phyloP scores from a whole-genome alignment of 116 monocot species.

The Cymodocea nodosa region DNA sequence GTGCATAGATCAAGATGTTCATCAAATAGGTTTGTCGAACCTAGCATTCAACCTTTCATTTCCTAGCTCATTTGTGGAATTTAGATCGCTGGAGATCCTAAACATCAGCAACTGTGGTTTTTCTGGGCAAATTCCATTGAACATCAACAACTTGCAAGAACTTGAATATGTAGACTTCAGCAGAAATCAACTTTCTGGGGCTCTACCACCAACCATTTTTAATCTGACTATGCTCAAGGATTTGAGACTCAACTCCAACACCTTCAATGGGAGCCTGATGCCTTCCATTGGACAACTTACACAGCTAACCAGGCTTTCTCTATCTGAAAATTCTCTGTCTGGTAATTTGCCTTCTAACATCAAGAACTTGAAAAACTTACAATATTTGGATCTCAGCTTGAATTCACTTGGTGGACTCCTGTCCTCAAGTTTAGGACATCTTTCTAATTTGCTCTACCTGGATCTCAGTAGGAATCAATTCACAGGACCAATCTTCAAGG shows the following conservation, averaged over 20 bases:
- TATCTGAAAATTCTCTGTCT: slow-evolving; percentile 36
- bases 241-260: slow-evolving; percentile 17
- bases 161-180: slow-evolving; percentile 12
- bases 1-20: slow-evolving; percentile 29
- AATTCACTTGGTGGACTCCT: slow-evolving; percentile 29
- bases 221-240: slow-evolving; percentile 9
- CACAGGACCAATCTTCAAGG: slow-evolving; percentile 45
- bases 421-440: slow-evolving; percentile 38
- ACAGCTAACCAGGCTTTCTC: slow-evolving; percentile 32
- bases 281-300: slow-evolving; percentile 23
- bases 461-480: slow-evolving; percentile 58
- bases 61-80: slow-evolving; percentile 35
- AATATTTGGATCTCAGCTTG: slow-evolving; percentile 50
- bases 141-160: slow-evolving; percentile 6
- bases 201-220: slow-evolving; percentile 13
- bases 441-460: slow-evolving; percentile 45
- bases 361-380: slow-evolving; percentile 38
- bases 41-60: slow-evolving; percentile 33
- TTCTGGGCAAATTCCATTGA: slow-evolving; percentile 41
- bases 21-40: slow-evolving; percentile 52
- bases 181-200: slow-evolving; percentile 9
- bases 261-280: slow-evolving; percentile 36
- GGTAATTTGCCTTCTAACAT: slow-evolving; percentile 43
- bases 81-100: slow-evolving; percentile 38
- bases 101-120: slow-evolving; percentile 69